A percentile compares a stretch with the other conserved stretches of the same genome.
Conservation (phyloP, 352 stramenopile genomes). For the Pythium grandisporangium region DNA sequence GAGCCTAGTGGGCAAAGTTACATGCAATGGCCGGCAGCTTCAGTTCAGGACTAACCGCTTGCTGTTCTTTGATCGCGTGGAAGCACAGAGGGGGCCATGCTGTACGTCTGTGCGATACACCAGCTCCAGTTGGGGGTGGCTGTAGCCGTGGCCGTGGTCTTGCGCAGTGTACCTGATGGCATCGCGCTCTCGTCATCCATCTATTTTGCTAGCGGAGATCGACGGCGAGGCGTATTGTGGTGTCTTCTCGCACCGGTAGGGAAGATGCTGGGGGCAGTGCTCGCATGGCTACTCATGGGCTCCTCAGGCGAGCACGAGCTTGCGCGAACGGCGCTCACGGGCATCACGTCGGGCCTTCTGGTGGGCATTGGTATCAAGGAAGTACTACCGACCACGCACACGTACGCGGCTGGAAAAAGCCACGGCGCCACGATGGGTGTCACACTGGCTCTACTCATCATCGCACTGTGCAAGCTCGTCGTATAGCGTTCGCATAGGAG, state of each 20-base stretch:
- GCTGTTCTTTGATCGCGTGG: not conserved
- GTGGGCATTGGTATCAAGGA: slow-evolving; percentile 15
- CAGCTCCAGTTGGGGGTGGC: slow-evolving; percentile 11
- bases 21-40: too few relatives aligned
- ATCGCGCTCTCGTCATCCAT: slow-evolving; percentile 17
- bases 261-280: slow-evolving; percentile 8
- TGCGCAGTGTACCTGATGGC: slow-evolving; percentile 18
- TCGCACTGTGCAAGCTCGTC: slow-evolving; percentile 8
- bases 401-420: slow-evolving; percentile 11
- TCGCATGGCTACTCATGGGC: slow-evolving; percentile 12
- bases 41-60: not conserved
- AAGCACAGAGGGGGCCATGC: slow-evolving; percentile 9
- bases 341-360: slow-evolving; percentile 9
- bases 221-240: slow-evolving; percentile 11
- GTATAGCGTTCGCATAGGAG: not conserved
- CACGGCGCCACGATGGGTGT: slow-evolving; percentile 9
- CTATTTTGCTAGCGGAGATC: slow-evolving; percentile 17
- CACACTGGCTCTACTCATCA: slow-evolving; percentile 5
- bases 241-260: slow-evolving; percentile 12
- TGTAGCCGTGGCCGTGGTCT: slow-evolving; percentile 5
- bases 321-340: slow-evolving; percentile 1
- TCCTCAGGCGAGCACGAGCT: slow-evolving; percentile 4
- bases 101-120: slow-evolving; percentile 11
- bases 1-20: not conserved
- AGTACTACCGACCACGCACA: slow-evolving; percentile 16